Base-by-base conservation (phyloP, 257 asterid genomes). In the Nicotiana knightiana region DNA sequence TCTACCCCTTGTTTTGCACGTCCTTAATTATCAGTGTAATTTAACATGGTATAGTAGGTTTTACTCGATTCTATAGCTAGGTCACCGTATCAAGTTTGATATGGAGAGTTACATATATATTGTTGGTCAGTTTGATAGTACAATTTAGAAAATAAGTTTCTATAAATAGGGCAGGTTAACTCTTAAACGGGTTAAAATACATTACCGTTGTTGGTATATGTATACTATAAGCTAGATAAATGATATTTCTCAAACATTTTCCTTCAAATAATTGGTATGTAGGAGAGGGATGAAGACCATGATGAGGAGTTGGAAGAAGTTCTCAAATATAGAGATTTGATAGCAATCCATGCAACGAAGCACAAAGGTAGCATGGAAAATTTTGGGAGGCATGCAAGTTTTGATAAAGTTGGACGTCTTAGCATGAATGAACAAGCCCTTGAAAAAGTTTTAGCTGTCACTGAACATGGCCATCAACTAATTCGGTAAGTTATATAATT, bases 261-360 rank as follows among this genome's bases (percentile, higher is more conserved):
- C 17, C 48, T 68, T 43, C 77, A 68, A 17, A 26, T 37, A 11
- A 68, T 12, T 33, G 76, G n/a, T 63, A 57, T 33, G 18, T 54
- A 81, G 61, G 84, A 54, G 32, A 39, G 46, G 3, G 15, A 81
- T 1, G 75, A 84, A 11, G 82, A 81, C 0, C 71, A 79, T 9
- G 81, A 80, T 30, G 39, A 48, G 37, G 28, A 39, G 77, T 43
- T 43, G 11, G 61, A 32, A 8, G 32, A 76, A 32, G 61, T 59
- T 43, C 81, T 75, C 32, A 85, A 76, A 67, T 85, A 85, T 73
- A 83, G 58, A 71, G 57, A 28, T 58, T 39, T 85, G 24, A 85
- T 85, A 71, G 80, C 86, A 18, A 85, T 85, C 80, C 86, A 80
- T 65, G 88, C 88, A 15, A 79, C 82, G 7, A 85, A 85, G 55